These are phyloP conservation scores for Boletellus sp. DNA, from an alignment of 768 basidiomycete genomes.

Conservation along the genomic window DNA sequence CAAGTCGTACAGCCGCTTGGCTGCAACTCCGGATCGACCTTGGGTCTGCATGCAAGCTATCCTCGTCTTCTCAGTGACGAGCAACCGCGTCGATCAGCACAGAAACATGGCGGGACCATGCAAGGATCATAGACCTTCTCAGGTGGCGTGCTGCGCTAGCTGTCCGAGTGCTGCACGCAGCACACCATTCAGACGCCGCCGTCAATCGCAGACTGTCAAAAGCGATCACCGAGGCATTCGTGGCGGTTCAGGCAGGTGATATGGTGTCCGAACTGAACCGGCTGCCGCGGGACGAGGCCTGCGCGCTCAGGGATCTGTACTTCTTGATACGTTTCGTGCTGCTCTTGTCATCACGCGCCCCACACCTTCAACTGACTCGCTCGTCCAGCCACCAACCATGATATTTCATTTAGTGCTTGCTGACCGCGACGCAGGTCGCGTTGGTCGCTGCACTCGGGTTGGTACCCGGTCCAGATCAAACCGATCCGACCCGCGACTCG, in stretches of 20 bases:
- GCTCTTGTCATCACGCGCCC: no score
- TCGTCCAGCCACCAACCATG: no score
- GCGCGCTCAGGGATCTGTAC: constrained; percentile 17
- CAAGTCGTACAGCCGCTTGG: constrained; percentile 53
- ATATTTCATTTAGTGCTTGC: no score
- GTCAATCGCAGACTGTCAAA: constrained; percentile 55
- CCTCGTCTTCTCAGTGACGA: constrained; percentile 46
- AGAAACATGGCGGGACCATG: constrained; percentile 37
- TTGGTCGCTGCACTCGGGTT: no score
- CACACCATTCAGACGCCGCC: constrained; percentile 45
- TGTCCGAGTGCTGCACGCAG: constrained; percentile 40
- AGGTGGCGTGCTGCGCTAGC: constrained; percentile 64
- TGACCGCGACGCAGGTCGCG: no score
- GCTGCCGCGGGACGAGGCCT: constrained; percentile 15
- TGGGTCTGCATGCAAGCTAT: constrained; percentile 36
- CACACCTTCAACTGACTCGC: no score
- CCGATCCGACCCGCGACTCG: constrained; percentile 47
- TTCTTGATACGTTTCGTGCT: no score
- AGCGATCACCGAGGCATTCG: constrained; percentile 67
- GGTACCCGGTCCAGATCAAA: constrained; percentile 10
- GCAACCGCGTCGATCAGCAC: constrained; percentile 10
- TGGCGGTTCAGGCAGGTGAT: constrained; percentile 51
- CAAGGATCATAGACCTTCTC: constrained; percentile 44
- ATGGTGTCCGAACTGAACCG: constrained; percentile 39
- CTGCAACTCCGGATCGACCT: constrained; percentile 15